These are phyloP conservation scores for Alternaria brassicicola DNA, from an alignment of 2,329 filamentous ascomycete genomes.

Conservation along the genomic window DNA sequence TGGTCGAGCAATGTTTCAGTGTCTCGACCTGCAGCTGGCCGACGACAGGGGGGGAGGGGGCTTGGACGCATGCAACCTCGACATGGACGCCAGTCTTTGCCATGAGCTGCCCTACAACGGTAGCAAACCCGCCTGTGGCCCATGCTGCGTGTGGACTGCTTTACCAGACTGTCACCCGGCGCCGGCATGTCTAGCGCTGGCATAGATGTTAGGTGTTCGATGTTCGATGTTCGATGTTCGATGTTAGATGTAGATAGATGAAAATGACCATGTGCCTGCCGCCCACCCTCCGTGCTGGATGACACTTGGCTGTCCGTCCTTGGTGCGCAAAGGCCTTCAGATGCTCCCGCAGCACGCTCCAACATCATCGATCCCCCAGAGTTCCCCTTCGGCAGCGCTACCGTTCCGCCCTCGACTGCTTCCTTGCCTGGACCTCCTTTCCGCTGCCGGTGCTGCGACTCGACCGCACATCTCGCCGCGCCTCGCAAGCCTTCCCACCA, in stretches of 20 bases:
- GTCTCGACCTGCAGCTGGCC: conserved; percentile 6
- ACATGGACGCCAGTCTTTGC: neutral
- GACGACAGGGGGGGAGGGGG: conserved; percentile 15
- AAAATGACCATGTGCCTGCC: neutral
- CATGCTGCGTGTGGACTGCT: neutral
- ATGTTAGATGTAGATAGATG: neutral
- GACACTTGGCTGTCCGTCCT: neutral
- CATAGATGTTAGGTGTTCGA: neutral
- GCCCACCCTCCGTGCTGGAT: neutral
- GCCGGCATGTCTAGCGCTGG: neutral
- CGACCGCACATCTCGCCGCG: neutral
- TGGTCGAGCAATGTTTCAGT: conserved; percentile 23
- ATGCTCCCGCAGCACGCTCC: conserved; percentile 12
- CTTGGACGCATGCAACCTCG: neutral
- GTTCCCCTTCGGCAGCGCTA: conserved; percentile 18
- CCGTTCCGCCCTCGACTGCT: conserved; percentile 12
- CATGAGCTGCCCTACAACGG: conserved; percentile 6
- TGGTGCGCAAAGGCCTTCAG: conserved; percentile 8
- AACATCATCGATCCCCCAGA: conserved; percentile 12
- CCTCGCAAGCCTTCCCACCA: conserved; percentile 1
- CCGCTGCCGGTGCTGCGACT: conserved; percentile 1
- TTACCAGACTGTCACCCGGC: neutral
- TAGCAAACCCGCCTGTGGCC: conserved; percentile 3
- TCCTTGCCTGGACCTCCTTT: conserved; percentile 9
- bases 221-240: neutral